phyloP scores from a whole-genome alignment of 1,139 yeast species.

The Protomyces inouyei region DNA sequence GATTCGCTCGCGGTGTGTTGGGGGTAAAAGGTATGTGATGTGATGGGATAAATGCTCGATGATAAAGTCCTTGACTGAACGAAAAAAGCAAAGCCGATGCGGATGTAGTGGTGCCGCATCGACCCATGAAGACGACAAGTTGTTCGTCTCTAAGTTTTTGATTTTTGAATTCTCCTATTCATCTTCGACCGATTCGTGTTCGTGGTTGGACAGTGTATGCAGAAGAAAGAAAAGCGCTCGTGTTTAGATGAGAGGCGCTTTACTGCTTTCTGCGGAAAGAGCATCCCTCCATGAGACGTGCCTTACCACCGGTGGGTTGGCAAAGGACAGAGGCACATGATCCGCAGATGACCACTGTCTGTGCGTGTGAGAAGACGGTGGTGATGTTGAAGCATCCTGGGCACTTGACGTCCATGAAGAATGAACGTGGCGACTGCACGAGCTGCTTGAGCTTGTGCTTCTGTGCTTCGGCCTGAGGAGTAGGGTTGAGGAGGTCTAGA shows the following conservation, averaged over 20 bases:
- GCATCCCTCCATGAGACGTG: slow-evolving; percentile 97
- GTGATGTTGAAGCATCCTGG: slow-evolving; percentile 99
- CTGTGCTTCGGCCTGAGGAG: slow-evolving; percentile 91
- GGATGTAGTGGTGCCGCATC: not conserved
- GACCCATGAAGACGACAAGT: not conserved
- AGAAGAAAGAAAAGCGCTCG: not conserved
- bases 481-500: slow-evolving; percentile 62
- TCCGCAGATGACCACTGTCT: slow-evolving; percentile 99
- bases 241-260: not conserved
- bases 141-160: not conserved
- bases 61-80: not conserved
- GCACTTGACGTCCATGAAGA: slow-evolving; percentile 63
- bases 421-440: slow-evolving; percentile 97
- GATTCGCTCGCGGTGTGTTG: not conserved
- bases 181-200: not conserved
- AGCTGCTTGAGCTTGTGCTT: slow-evolving; percentile 97
- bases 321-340: slow-evolving; percentile 97
- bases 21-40: not conserved
- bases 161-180: not conserved
- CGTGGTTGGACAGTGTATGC: not conserved
- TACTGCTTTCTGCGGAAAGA: slow-evolving; percentile 96
- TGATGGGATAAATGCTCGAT: not conserved
- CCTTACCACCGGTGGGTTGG: slow-evolving; percentile 99
- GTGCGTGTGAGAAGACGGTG: slow-evolving; percentile 99
- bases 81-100: not conserved